Evolutionary conservation across 2,329 filamentous ascomycete species (phyloP).

Genomic region (Neonectria ditissima): DNA sequence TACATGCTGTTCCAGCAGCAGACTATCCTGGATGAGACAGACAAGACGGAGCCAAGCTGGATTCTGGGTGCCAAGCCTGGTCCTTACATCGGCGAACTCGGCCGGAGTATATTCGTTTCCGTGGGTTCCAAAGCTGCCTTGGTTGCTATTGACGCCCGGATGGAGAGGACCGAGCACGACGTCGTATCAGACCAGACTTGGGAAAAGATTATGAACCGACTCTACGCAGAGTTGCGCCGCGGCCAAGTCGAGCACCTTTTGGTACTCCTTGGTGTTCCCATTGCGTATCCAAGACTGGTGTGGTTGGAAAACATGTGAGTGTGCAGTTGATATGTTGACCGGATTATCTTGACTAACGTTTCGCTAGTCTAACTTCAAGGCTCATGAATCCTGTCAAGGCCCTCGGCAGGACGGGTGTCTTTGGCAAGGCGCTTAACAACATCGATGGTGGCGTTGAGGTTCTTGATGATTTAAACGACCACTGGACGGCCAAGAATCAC

Average conservation of each 20-base stretch:
- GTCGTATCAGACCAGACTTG: conserved; percentile 85
- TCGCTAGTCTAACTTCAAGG: conserved; percentile 79
- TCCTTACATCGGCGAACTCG: conserved; percentile 89
- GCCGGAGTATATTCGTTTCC: conserved; percentile 86
- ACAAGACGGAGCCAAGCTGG: conserved; percentile 91
- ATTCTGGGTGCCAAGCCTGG: conserved; percentile 82
- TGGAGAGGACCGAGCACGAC: conserved; percentile 86
- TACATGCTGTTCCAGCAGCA: conserved; percentile 99
- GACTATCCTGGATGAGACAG: conserved; percentile 82
- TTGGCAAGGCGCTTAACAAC: conserved; percentile 85
- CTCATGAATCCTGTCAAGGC: conserved; percentile 91
- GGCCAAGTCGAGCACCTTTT: conserved; percentile 91
- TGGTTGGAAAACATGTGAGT: conserved; percentile 78
- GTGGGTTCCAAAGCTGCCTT: conserved; percentile 84
- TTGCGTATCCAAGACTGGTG: conserved; percentile 81
- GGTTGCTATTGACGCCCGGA: conserved; percentile 89
- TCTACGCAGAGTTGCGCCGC: conserved; percentile 83
- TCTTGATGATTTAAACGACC: conserved; percentile 91
- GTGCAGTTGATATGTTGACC: neutral
- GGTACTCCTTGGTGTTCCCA: conserved; percentile 85
- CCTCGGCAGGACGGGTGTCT: conserved; percentile 81
- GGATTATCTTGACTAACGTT: conserved; percentile 46
- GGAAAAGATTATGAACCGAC: conserved; percentile 86
- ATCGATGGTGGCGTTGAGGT: conserved; percentile 95
- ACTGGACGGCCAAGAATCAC: conserved; percentile 97